phyloP scores from a whole-genome alignment of 352 stramenopile genomes.

The Aphanomyces stellatus region DNA sequence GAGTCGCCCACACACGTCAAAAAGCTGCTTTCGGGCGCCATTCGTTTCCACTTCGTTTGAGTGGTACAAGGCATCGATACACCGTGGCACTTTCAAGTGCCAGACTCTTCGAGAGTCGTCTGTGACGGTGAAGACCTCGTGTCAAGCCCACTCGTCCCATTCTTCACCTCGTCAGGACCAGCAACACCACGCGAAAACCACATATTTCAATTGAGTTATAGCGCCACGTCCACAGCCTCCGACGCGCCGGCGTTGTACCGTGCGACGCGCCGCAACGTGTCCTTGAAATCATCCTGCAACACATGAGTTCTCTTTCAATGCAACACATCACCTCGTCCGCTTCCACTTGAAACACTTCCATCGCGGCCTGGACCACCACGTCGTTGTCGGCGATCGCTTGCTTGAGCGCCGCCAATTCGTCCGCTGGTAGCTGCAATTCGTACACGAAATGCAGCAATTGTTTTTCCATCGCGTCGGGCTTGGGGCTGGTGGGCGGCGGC shows the following conservation, averaged over 20 bases:
- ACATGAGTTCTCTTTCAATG: background rate
- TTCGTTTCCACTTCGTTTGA: no score
- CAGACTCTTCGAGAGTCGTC: no score
- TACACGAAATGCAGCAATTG: conserved; percentile 34
- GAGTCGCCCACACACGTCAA: no score
- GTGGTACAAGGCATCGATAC: no score
- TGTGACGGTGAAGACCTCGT: no score
- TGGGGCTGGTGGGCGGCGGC: background rate
- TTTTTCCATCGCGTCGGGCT: conserved; percentile 27
- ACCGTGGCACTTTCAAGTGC: no score
- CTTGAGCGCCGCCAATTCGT: conserved; percentile 32
- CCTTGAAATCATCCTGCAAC: conserved; percentile 38
- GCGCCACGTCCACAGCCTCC: background rate
- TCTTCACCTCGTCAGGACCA: no score
- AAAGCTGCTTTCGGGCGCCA: no score
- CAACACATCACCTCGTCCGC: conserved; percentile 31
- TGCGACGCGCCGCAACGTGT: conserved; percentile 39
- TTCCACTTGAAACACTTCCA: conserved; percentile 33
- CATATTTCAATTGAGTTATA: background rate
- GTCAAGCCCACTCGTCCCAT: no score
- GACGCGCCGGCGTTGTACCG: conserved; percentile 22
- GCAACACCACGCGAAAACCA: no score
- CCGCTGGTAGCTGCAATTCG: conserved; percentile 25
- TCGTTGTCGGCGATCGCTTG: conserved; percentile 32
- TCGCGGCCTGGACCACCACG: conserved; percentile 31